phyloP scores from a whole-genome alignment of 108 stramenopile species.

The Aurantiochytrium sp. region DNA sequence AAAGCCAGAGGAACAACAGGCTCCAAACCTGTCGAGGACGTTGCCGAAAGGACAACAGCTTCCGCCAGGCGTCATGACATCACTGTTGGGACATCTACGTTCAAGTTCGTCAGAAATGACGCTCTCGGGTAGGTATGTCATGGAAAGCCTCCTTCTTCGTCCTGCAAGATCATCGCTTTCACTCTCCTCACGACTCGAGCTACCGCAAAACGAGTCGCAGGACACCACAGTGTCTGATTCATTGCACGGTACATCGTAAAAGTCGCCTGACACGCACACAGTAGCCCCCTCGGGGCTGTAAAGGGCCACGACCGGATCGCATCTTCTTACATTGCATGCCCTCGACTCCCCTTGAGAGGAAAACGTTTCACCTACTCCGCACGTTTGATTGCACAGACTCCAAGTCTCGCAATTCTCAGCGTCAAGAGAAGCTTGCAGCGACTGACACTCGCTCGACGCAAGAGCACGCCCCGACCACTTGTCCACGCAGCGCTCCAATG shows the following conservation, averaged over 20 bases:
- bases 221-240: not conserved
- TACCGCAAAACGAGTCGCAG: too few relatives aligned
- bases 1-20: not conserved
- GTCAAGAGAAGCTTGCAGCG: not conserved
- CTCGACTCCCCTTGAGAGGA: not conserved
- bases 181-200: too few relatives aligned
- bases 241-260: not conserved
- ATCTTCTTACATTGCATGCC: not conserved
- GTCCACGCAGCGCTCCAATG: too few relatives aligned
- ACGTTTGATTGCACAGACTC: not conserved
- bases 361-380: not conserved
- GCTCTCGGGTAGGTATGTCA: not conserved
- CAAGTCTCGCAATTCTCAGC: not conserved
- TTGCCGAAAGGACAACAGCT: not conserved
- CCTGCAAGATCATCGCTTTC: too few relatives aligned
- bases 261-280: not conserved
- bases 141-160: too few relatives aligned
- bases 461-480: not conserved
- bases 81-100: not conserved
- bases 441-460: not conserved
- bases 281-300: not conserved
- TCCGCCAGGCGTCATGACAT: not conserved
- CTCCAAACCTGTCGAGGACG: not conserved
- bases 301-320: not conserved
- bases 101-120: not conserved